Evolutionary conservation across 2,329 filamentous ascomycete species (phyloP).

Genomic region (Epichloe bromicola): DNA sequence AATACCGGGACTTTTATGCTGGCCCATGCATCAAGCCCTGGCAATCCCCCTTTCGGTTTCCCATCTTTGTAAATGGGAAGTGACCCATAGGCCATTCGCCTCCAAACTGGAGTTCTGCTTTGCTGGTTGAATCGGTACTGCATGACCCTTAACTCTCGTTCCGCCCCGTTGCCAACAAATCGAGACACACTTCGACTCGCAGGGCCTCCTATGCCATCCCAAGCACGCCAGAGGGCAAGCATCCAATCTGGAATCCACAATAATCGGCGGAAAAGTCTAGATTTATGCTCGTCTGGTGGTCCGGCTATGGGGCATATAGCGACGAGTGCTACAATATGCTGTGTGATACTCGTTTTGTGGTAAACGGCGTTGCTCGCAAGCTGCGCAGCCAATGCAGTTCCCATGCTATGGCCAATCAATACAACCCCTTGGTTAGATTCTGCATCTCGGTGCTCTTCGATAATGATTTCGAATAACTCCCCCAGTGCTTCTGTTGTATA

Average conservation of each 20-base stretch:
- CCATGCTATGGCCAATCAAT: constrained; percentile 82
- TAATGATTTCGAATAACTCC: constrained; percentile 61
- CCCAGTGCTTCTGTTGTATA: constrained; percentile 67
- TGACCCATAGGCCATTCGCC: constrained; percentile 63
- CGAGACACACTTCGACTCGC: constrained; percentile 67
- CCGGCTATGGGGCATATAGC: constrained; percentile 68
- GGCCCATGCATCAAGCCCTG: constrained; percentile 58
- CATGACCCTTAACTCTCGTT: constrained; percentile 50
- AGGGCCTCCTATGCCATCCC: constrained; percentile 67
- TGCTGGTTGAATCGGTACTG: constrained; percentile 71
- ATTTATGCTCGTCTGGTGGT: constrained; percentile 38
- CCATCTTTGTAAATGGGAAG: constrained; percentile 47
- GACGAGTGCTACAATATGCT: constrained; percentile 61
- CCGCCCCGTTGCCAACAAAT: constrained; percentile 57
- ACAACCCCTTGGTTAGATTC: constrained; percentile 57
- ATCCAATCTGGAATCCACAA: constrained; percentile 57
- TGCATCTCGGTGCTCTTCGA: constrained; percentile 58
- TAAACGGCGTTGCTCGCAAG: constrained; percentile 40
- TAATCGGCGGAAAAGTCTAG: constrained; percentile 36
- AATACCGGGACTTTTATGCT: constrained; percentile 62
- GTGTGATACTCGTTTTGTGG: constrained; percentile 37
- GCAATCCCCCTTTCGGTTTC: constrained; percentile 50
- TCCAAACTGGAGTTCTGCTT: constrained; percentile 70
- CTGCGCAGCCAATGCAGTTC: constrained; percentile 62
- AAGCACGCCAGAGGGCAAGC: constrained; percentile 64